Base-by-base conservation (phyloP, 495 filamentous ascomycete species). In the Podospora sp. region DNA sequence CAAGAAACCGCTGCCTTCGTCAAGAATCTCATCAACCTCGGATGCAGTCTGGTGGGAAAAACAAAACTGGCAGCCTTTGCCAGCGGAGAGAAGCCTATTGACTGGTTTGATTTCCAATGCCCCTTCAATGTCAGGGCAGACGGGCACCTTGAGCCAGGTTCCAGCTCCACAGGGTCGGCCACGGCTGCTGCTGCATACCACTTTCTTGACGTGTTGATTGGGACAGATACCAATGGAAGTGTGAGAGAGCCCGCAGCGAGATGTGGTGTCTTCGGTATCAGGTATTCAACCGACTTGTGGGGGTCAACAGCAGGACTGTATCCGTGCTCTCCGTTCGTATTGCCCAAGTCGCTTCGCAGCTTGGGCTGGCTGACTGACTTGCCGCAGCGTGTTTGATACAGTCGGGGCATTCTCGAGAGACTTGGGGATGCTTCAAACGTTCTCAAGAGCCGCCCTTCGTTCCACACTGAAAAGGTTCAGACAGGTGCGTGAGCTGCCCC, bases 161-260 rank as follows among this genome's bases (percentile, higher is more conserved):
- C 26, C 18, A 61, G 58, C 29, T 61, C 58, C 18, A 61, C 58
- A 14, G 58, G 58, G 16, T 61, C 58, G n/a, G 58, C 58, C 29
- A n/a, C 58, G 6, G 58, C 58, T 6, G 22, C 29, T 2, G 58
- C 58, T 8, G 58, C 58, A 9, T 61, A 61, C 22, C 58, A 8
- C 29, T 61, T 24, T 24, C 24, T 61, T 6, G 58, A 61, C 18
- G 25, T 61, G 16, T 36, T 24, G 6, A 40, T 61, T 26, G 58
- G 58, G 26, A 61, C 58, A 2, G 58, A 61, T 20, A 61, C 58
- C 6, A 35, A 61, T 18, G 58, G 58, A 61, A 61, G 58, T 36
- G 58, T 61, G 26, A 33, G 58, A 26, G 58, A 61, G 58, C 58
- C 58, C 1, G 58, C 58, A n/a, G 58, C 58, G 14, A 33, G 33